These are phyloP conservation scores for Cytospora schulzeri DNA, from an alignment of 2,329 filamentous ascomycete species.

Conservation along the genomic window DNA sequence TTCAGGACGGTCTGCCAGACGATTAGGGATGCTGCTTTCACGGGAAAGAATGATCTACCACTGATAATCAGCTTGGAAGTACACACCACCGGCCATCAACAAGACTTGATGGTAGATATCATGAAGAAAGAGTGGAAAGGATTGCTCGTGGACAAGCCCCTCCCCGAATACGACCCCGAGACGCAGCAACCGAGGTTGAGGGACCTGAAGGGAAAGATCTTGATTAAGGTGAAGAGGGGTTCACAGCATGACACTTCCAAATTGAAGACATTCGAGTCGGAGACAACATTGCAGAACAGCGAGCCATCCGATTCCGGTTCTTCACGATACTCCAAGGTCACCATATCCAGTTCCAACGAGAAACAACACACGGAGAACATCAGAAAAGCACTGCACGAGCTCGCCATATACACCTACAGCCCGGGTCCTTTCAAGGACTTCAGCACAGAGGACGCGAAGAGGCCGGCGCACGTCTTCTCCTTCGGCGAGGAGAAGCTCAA, in stretches of 20 bases:
- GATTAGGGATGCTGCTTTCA: conserved; percentile 78
- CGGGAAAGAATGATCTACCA: conserved; percentile 68
- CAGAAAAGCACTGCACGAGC: conserved; percentile 59
- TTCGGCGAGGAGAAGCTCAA: conserved; percentile 80
- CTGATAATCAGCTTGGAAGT: conserved; percentile 93
- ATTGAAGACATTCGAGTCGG: conserved; percentile 20
- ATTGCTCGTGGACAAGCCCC: conserved; percentile 65
- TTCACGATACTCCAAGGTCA: conserved; percentile 40
- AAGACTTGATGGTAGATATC: conserved; percentile 89
- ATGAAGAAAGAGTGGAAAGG: conserved; percentile 87
- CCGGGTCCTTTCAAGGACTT: conserved; percentile 72
- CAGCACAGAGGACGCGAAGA: conserved; percentile 52
- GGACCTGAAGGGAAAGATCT: conserved; percentile 75
- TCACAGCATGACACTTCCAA: conserved; percentile 36
- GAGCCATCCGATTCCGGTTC: conserved; percentile 37
- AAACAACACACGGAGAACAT: conserved; percentile 41
- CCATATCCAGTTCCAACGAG: conserved; percentile 2
- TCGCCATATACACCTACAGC: conserved; percentile 85
- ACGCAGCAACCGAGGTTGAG: conserved; percentile 67
- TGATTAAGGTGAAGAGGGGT: conserved; percentile 74
- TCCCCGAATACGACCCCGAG: conserved; percentile 52
- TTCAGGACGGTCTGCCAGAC: conserved; percentile 86
- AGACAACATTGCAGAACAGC: conserved; percentile 33
- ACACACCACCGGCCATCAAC: conserved; percentile 78
- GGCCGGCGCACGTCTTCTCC: conserved; percentile 76